Evolutionary conservation across 352 stramenopile genomes (phyloP).

Genomic region (Pythium biforme): DNA sequence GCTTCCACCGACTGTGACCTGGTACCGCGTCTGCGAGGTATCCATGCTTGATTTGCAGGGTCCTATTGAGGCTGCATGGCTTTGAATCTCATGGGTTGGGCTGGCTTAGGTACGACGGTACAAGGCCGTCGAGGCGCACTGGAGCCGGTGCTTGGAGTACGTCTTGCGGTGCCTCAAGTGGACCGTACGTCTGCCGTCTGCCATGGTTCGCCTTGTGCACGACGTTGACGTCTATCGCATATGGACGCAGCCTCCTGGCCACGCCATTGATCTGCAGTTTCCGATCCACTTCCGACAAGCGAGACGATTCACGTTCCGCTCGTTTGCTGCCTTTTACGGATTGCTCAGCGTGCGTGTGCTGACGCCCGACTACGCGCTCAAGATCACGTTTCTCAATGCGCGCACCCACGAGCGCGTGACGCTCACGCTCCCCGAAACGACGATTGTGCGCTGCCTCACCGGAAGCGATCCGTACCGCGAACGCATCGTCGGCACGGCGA

Average conservation of each 20-base stretch:
- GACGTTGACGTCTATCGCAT: no score
- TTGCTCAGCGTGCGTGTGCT: constrained; percentile 32
- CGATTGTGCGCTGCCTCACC: constrained; percentile 16
- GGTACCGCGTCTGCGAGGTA: constrained; percentile 23
- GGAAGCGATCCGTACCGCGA: constrained; percentile 14
- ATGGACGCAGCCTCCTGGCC: neutral
- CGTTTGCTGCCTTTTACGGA: constrained; percentile 34
- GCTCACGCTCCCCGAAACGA: constrained; percentile 17
- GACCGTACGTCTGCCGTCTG: constrained; percentile 19
- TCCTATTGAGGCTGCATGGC: no score
- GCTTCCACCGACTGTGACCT: constrained; percentile 19
- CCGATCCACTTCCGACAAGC: constrained; percentile 36
- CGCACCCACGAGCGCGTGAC: constrained; percentile 9
- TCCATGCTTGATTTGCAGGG: no score
- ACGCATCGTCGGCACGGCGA: constrained; percentile 13
- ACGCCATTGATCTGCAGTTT: constrained; percentile 24
- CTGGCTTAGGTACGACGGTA: constrained; percentile 33
- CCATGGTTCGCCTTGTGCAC: no score
- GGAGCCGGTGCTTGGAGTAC: constrained; percentile 22
- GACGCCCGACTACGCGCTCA: constrained; percentile 27
- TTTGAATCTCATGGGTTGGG: no score
- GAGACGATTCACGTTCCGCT: constrained; percentile 34
- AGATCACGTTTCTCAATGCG: constrained; percentile 28
- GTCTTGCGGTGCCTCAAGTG: constrained; percentile 28
- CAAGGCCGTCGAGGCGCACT: constrained; percentile 27